Base-by-base conservation (phyloP, 2,329 filamentous ascomycete species). In the Trichoderma sp. region DNA sequence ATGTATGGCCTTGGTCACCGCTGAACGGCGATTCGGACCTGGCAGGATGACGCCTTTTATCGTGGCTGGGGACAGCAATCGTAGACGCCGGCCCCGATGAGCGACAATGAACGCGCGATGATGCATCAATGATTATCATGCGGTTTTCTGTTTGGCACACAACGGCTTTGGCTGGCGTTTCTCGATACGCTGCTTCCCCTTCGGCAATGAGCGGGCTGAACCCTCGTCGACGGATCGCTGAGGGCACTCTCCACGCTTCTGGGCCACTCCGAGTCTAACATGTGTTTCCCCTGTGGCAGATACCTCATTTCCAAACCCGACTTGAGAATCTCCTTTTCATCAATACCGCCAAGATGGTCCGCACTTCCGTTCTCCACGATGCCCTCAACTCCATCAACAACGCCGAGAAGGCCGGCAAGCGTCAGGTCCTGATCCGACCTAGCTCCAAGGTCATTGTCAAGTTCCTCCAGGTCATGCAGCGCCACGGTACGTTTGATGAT, bases 371-470 rank as follows among this genome's bases (percentile, higher is more conserved):
- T 83, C 95, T 99, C 86, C 97, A 98, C 91, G 96, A 99, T 92
- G 94, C 93, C 84, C 93, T 98, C 82, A 97, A 97, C 86, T 89
- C 91, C 89, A 98, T 99, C 92, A 99, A 99, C 94, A 99, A 99
- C 87, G 96, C 96, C 90, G 97, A 99, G 91, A 98, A 99, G 93
- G 89, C 93, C 81, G 96, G 96, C 88, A 98, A 98, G 93, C 95
- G 96, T 83, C 96, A 99, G 89, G 96, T 98, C 84, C 83, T 99
- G 85, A 98, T 99, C 90, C 92, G 95, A 82, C 96, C 97, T 80
- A 93, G 90, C 85, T 98, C 96, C 86, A 99, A 99, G 93, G 96
- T 99, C 89, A 99, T 99, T 82, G 88, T 97, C 89, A 98, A 98
- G 91, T 99, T 98, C 92, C 90, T 99, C 83, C 90, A 90, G 84